A percentile compares a stretch with the other conserved stretches of the same genome.
Evolutionary conservation across 2,329 filamentous ascomycete species (phyloP).

Genomic region (Bipolaris cookei): DNA sequence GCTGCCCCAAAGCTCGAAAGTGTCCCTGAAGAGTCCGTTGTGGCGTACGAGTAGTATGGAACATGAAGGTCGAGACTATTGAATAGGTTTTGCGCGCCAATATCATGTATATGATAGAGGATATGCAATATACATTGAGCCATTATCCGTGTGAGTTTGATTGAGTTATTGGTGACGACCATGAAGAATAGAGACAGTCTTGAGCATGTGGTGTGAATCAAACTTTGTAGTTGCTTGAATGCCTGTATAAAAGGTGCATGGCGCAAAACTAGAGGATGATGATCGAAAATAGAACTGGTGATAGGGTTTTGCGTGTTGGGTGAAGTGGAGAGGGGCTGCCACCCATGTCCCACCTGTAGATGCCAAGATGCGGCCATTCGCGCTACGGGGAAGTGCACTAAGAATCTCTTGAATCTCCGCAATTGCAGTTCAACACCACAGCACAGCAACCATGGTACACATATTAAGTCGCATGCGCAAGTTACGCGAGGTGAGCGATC

Average conservation of each 20-base stretch:
- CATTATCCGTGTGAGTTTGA: not conserved
- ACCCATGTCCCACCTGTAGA: not conserved
- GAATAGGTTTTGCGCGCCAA: not conserved
- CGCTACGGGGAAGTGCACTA: constrained; percentile 20
- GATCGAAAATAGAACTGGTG: not conserved
- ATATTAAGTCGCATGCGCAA: constrained; percentile 74
- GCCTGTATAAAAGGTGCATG: too few relatives aligned
- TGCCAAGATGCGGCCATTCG: constrained; percentile 18
- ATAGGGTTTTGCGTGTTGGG: not conserved
- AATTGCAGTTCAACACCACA: constrained; percentile 21
- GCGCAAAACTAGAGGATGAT: too few relatives aligned
- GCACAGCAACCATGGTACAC: constrained; percentile 56
- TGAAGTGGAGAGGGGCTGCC: not conserved
- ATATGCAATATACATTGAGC: not conserved
- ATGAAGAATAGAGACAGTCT: not conserved
- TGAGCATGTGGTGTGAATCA: too few relatives aligned
- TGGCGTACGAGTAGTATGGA: constrained; percentile 1
- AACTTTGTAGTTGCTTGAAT: too few relatives aligned
- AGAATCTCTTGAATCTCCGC: constrained; percentile 37
- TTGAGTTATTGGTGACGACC: not conserved
- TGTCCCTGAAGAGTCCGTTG: not conserved
- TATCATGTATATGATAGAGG: constrained; percentile 1
- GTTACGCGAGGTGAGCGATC: constrained; percentile 69
- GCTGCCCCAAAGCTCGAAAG: not conserved
- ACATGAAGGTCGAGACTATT: not conserved